A percentile compares a stretch with the other conserved stretches of the same genome.
These are phyloP conservation scores for Yarrowia divulgata DNA, from an alignment of 805 yeast genomes.

Conservation along the genomic window DNA sequence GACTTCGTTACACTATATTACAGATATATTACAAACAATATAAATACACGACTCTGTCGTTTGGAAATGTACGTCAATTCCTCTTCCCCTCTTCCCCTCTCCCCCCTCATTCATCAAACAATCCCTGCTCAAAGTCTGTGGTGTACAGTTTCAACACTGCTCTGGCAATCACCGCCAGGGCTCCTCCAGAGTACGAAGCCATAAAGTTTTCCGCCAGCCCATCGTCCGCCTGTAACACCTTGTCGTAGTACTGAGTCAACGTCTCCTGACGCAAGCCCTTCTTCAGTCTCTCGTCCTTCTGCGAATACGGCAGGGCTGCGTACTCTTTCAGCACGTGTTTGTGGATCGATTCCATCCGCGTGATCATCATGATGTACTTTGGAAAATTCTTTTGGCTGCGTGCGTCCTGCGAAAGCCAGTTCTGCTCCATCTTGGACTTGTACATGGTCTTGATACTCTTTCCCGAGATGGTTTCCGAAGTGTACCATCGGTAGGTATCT, in stretches of 20 bases:
- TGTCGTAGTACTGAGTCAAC: neutral
- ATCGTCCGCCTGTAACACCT: neutral
- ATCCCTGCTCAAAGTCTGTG: neutral
- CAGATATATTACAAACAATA: constrained; percentile 4
- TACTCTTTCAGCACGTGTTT: constrained; percentile 8
- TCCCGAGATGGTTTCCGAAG: neutral
- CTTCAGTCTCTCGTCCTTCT: neutral
- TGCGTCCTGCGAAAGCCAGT: neutral
- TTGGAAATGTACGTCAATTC: neutral
- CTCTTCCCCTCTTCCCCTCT: neutral
- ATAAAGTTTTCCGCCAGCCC: neutral
- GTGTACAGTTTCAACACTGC: neutral
- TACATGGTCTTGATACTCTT: constrained; percentile 3
- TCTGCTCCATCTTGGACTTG: neutral
- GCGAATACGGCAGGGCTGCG: too few relatives aligned
- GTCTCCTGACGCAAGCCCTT: neutral
- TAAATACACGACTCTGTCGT: constrained; percentile 1
- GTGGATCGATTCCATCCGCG: constrained; percentile 1
- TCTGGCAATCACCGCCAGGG: neutral
- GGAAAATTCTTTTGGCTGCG: constrained; percentile 1
- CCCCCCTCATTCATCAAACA: neutral
- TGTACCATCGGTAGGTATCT: neutral
- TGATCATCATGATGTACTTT: neutral
- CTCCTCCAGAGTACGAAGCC: neutral
- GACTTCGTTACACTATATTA: neutral